Base-by-base conservation (phyloP, 495 filamentous ascomycete species). In the Xylaria telfairii region DNA sequence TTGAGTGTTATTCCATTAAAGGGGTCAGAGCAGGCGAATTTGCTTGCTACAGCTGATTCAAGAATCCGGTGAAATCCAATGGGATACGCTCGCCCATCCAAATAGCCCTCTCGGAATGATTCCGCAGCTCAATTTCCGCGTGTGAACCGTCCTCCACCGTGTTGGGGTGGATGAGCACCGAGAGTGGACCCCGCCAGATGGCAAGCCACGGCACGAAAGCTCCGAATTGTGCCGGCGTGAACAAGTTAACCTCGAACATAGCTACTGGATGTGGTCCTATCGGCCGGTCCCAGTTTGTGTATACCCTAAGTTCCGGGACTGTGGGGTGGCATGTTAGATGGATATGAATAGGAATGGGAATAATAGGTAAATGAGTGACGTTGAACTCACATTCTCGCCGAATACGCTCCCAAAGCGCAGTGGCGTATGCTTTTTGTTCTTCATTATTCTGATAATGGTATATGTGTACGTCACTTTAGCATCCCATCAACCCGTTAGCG, bases 241-340 rank as follows among this genome's bases (percentile, higher is more conserved):
- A 92, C 34, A 97, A 46, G 71, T 96, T 96, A 19, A 97, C 95
- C 79, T 97, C 94, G 73, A 97, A 93, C 94, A 97, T 97, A 56
- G 89, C 92, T 0, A 93, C 81, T 0, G 91, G 90, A 74, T 97
- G 94, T 3, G 94, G 94, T 0, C 94, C 94, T 7, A 97, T 77
- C 3, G 93, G 93, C 47, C 82, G 77, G 73, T 96, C 90, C 85
- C 87, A 96, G 72, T 96, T 83, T 3, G 79, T 81, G 78, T 97
- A 97, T 74, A 96, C 90, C 51, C 93, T 87, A 21, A 97, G 86
- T 76, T 97, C 94, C 19, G 94, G 94, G 76, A 97, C 91, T 93
- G 67, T 15, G 30, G 17, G 19, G 17, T n/a, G n/a, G 2, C 56
- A 17, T 51, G 42, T 49, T 41, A 32, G 65, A 15, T 17, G 19